Evolutionary conservation across 2,329 filamentous ascomycete genomes (phyloP).

Genomic region (Scedosporium apiospermum): DNA sequence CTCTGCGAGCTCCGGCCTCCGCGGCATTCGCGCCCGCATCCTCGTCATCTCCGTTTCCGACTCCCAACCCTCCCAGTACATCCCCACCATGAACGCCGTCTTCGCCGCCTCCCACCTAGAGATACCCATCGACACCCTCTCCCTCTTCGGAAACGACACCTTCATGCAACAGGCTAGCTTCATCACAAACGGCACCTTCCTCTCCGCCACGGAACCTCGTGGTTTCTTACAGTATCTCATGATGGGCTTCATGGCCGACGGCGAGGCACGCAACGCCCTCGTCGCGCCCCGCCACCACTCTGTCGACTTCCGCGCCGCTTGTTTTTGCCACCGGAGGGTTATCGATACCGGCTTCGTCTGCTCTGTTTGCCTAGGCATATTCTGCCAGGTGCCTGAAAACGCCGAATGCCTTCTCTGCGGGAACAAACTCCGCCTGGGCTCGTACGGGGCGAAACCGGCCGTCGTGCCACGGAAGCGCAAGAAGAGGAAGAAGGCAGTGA

Average conservation of each 20-base stretch:
- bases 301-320: conserved; percentile 95
- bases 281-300: conserved; percentile 72
- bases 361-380: conserved; percentile 92
- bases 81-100: conserved; percentile 96
- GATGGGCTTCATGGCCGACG: conserved; percentile 75
- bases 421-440: conserved; percentile 65
- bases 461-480: conserved; percentile 64
- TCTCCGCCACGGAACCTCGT: conserved; percentile 44
- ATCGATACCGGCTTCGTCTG: conserved; percentile 93
- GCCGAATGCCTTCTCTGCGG: conserved; percentile 76
- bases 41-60: conserved; percentile 85
- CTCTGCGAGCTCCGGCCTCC: conserved; percentile 22
- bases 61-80: conserved; percentile 81
- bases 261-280: conserved; percentile 47
- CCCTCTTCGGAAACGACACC: conserved; percentile 75
- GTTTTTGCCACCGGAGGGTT: conserved; percentile 88
- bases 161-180: conserved; percentile 84
- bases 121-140: conserved; percentile 87
- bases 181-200: conserved; percentile 50
- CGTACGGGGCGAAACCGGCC: conserved; percentile 67
- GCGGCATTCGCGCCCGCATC: conserved; percentile 67
- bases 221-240: conserved; percentile 88
- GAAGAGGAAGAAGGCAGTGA: conserved; percentile 60
- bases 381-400: conserved; percentile 56
- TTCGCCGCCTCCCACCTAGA: conserved; percentile 85